Evolutionary conservation across 2,329 filamentous ascomycete genomes (phyloP), one percentile per base, ranked within the genome.

Genomic region (Elsinoe ampelina): DNA sequence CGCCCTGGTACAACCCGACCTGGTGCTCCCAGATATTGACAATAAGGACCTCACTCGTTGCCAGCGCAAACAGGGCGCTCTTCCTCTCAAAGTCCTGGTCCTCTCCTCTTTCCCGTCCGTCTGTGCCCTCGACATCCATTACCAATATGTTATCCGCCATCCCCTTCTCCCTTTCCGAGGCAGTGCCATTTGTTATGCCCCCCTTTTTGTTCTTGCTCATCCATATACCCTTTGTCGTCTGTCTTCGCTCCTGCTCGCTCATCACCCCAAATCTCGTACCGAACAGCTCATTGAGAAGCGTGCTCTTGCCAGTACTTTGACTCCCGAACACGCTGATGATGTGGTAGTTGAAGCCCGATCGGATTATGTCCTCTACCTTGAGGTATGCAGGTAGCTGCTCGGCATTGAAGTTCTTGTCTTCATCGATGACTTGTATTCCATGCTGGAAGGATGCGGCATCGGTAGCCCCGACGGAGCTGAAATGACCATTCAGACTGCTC

Each of bases 11-110:
- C 71, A 98, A 73, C 48, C 93, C 93, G 60, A 98, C 93, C 73
- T 98, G 93, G 72, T 96, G 92, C 73, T 98, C 93, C 93, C 93
- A 98, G 63, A 98, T 95, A 70, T 98, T 98, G 72, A 98, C 87
- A 68, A 98, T 95, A 64, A 98, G 79, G 54, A 98, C 92, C 75
- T 98, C 93, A 70, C 92, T 97, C 15, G 93, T 98, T 51, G 93
- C 93, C 66, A 98, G 80, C 54, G 93, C 93, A 73, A 98, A 98
- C 17, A 98, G 80, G 20, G 93, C 93, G 71, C 91, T 96, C 77
- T 98, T 98, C 67, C 93, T 82, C 80, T 98, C 93, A 72, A 98
- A 98, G 70, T 98, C 93, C 72, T 98, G 93, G 69, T 98, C 93
- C 72, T 98, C 93, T 62, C 93, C 93, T 63, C 93, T 82, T 75